Evolutionary conservation across 148 eudicot genomes (phyloP), one percentile per base, ranked within the genome.

Genomic region (Rheum nobile): DNA sequence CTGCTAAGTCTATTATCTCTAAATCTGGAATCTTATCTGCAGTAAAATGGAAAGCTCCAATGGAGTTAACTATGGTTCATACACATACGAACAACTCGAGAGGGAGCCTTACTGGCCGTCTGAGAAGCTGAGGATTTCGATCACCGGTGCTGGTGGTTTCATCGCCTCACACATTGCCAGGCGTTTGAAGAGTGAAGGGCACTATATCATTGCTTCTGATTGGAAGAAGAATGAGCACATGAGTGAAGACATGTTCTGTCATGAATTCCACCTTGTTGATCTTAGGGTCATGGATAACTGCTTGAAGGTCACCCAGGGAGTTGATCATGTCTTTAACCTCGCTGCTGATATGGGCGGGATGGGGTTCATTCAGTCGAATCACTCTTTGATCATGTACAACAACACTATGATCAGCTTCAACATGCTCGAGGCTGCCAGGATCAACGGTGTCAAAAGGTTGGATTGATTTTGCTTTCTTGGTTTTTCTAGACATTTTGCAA

Each of bases 161-260:
- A 85, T 85, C 26, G 88, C 83, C 24, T 85, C 88, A 43, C 88
- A 85, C 74, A 83, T 83, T 76, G 88, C 88, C 38, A 78, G 85
- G 50, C 88, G 85, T 75, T 67, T 85, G 85, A 85, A 85, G 70
- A 78, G 50, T 32, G 88, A 85, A 73, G 88, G 88, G 47, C 88
- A 82, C 78, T 85, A 85, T 17, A 76, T 85, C 46, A 85, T 85
- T 54, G 88, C 88, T 48, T 85, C 85, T 0, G 88, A 85, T 37
- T 85, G 88, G 88, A 85, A 85, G 88, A 85, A 83, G 82, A 85
- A 85, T 65, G 85, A 85, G 84, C 88, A 85, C 54, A 85, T 85
- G 88, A 83, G 80, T 14, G 88, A 85, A 70, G 88, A 85, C 72
- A 82, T 85, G 88, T 85, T 85, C 72, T 85, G 88, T 67, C 78